phyloP scores from a whole-genome alignment of 1,284 basidiomycete species.

The Xerocomus amazonicus region DNA sequence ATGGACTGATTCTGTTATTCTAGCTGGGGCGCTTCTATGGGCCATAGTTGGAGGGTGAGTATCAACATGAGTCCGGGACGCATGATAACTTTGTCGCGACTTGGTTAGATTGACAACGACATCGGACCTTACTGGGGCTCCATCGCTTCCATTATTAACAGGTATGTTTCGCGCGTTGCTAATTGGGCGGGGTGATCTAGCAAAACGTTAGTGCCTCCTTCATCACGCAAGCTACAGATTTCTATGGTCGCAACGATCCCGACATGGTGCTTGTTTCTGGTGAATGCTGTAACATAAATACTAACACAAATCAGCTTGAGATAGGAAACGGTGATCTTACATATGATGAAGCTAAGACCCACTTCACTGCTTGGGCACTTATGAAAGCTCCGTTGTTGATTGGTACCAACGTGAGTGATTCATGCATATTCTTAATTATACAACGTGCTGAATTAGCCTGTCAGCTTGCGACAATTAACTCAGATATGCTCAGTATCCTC shows the following conservation, averaged over 20 bases:
- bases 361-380: constrained; percentile 48
- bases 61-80: too few relatives aligned
- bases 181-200: not conserved
- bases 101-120: constrained; percentile 19
- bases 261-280: constrained; percentile 38
- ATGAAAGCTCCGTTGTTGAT: constrained; percentile 47
- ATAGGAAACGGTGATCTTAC: constrained; percentile 43
- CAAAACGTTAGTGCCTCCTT: constrained; percentile 38
- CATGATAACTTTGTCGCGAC: not conserved
- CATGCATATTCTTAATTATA: constrained; percentile 17
- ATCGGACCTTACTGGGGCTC: constrained; percentile 33
- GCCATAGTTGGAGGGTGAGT: constrained; percentile 49
- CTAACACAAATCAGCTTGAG: constrained; percentile 38
- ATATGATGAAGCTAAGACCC: constrained; percentile 42
- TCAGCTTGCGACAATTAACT: constrained; percentile 48
- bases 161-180: constrained; percentile 17
- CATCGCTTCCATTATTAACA: constrained; percentile 40
- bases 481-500: constrained; percentile 51
- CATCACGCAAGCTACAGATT: constrained; percentile 40
- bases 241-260: constrained; percentile 44
- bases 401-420: constrained; percentile 32
- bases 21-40: constrained; percentile 33
- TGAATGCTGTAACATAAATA: not conserved
- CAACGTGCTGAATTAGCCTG: not conserved
- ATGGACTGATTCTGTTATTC: not conserved